Base-by-base conservation (phyloP, 2,329 filamentous ascomycete genomes). In the Fusarium sp. region DNA sequence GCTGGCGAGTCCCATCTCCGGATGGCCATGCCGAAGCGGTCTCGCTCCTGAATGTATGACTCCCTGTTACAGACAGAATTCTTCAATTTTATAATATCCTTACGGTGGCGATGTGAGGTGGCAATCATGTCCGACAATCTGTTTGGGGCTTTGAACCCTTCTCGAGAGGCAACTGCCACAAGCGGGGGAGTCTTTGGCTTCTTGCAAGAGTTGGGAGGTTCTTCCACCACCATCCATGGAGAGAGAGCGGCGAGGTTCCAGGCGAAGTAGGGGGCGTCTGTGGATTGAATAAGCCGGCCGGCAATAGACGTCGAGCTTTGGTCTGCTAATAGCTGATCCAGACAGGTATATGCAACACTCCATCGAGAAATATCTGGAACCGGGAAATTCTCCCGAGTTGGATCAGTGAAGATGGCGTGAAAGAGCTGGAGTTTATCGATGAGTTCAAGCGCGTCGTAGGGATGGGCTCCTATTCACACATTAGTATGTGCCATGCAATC, bases 71-170 rank as follows among this genome's bases (percentile, higher is more conserved):
- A 75, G 11, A 86, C 79, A 9, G 81, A 79, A 41, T 79, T 74
- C 67, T 92, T 92, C 14, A 89, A 71, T 9, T 75, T 75, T 25
- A 84, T 78, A n/a, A 96, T 91, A 38, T 88, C 82, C 4, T 76
- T 68, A 41, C 84, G 80, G 64, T 93, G 82, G n/a, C 78, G 80
- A 45, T 89, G 80, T 9, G 89, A 84, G 19, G 86, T 84, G 13
- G 83, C 82, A 49, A 95, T 78, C 5, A 94, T 76, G 62, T 88
- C 87, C 38, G 84, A 85, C 6, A 92, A 78, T 72, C 89, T 95
- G 72, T 93, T 96, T 3, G 90, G 86, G 1, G 88, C 84, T 70
- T 90, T 92, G 72, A 96, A 86, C 6, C 92, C 92, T 72, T 96
- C 91, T 29, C 89, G 82, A 6, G 86, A 88, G 4, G 88, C 83